These are phyloP conservation scores for Mycena olivaceomarginata DNA, from an alignment of 768 basidiomycete species.

Conservation along the genomic window DNA sequence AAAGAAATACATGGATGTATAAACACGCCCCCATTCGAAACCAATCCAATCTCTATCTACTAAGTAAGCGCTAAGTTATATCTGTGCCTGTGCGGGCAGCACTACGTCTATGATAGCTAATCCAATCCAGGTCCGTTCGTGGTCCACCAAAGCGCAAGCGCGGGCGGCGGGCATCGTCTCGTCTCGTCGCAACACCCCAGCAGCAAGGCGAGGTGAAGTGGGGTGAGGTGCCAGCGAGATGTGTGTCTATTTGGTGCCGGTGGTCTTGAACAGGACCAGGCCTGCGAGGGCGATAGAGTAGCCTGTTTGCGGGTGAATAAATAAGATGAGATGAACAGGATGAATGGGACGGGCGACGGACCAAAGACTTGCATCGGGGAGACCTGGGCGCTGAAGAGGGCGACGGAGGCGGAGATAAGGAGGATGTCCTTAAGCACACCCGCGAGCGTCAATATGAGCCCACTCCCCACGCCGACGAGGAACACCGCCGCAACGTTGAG, in stretches of 20 bases:
- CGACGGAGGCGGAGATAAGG: slow-evolving; percentile 92
- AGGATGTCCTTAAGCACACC: slow-evolving; percentile 99
- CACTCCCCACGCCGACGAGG: slow-evolving; percentile 91
- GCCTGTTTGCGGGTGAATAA: slow-evolving; percentile 62
- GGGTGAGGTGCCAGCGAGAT: not conserved
- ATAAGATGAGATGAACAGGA: not conserved
- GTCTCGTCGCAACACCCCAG: not conserved
- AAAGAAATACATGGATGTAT: too few species aligned
- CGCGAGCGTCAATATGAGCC: slow-evolving; percentile 93
- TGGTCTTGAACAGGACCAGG: slow-evolving; percentile 90
- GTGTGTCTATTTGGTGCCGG: slow-evolving; percentile 64
- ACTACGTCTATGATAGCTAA: too few species aligned
- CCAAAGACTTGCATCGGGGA: slow-evolving; percentile 92
- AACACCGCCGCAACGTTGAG: slow-evolving; percentile 97
- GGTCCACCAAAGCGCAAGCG: too few species aligned
- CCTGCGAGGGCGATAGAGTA: slow-evolving; percentile 93
- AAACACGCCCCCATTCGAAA: too few species aligned
- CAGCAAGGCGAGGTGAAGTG: not conserved
- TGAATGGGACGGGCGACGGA: slow-evolving; percentile 49
- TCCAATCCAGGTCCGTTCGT: too few species aligned
- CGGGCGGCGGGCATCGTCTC: too few species aligned
- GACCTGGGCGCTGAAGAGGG: slow-evolving; percentile 88
- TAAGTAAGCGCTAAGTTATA: too few species aligned
- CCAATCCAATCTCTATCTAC: too few species aligned
- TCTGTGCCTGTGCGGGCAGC: too few species aligned